Base-by-base conservation (phyloP, 2,329 filamentous ascomycete genomes). In the Simplicillium aogashimaense region DNA sequence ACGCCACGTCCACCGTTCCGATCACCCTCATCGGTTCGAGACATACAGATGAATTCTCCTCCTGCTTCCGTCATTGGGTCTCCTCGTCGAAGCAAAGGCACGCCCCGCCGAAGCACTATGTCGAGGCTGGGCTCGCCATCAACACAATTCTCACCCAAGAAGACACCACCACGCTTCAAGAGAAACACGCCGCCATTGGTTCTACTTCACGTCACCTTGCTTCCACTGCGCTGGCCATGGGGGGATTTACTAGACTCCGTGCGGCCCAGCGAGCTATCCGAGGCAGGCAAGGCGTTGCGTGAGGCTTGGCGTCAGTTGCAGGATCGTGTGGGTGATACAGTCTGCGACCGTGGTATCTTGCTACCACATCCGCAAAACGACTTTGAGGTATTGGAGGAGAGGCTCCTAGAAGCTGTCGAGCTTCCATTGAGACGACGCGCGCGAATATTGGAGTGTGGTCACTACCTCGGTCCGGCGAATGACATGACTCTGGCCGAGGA, bases 291-390 rank as follows among this genome's bases (percentile, higher is more conserved):
- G 53, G 61, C 55, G 5, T 64, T 79, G n/a, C 72, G 69, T 18
- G 74, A 78, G 45, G 76, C 77, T 28, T 85, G 79, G 74, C 72
- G 74, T 35, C 64, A 82, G 43, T 64, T 90, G 3, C 77, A 81
- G 47, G 79, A 84, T 39, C 81, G 83, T 43, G 67, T 86, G 4
- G 78, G 77, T 2, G 83, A 87, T 38, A 86, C 83, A 0, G 77
- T 88, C 10, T 70, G 84, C 47, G 74, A 84, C 53, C 73, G 86
- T 16, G 86, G 83, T 3, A 71, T 92, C 29, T 65, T 92, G 34
- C 70, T 92, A 7, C 77, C 83, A 2, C 86, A 92, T 54, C 86
- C 86, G 1, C 76, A 85, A 49, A 81, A 82, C 41, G 85, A 89
- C 55, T 90, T 85, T 52, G 85, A 89, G 57, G 63, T 86, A 42